Evolutionary conservation across 2,329 filamentous ascomycete species (phyloP).

Genomic region (Hypomyces perniciosus): DNA sequence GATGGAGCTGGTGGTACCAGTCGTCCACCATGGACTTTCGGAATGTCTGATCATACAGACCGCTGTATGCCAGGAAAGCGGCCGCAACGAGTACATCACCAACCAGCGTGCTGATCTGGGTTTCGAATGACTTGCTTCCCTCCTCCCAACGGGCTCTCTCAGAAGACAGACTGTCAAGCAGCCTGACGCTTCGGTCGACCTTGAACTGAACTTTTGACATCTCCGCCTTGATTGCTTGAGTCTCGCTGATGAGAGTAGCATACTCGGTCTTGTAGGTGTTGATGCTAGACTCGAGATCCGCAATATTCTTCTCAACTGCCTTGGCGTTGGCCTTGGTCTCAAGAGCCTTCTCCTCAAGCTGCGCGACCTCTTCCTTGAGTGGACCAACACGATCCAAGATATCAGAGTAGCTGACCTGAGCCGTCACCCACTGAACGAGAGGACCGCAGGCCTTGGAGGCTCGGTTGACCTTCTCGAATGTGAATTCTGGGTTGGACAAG

Average conservation of each 20-base stretch:
- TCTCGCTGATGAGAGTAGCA: slow-evolving; percentile 91
- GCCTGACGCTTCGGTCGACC: slow-evolving; percentile 89
- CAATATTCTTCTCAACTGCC: slow-evolving; percentile 83
- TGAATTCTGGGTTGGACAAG: slow-evolving; percentile 89
- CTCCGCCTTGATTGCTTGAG: slow-evolving; percentile 92
- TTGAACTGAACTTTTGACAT: slow-evolving; percentile 97
- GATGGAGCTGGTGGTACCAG: slow-evolving; percentile 86
- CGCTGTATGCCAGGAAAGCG: slow-evolving; percentile 93
- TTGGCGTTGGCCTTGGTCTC: slow-evolving; percentile 91
- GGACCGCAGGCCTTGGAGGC: slow-evolving; percentile 96
- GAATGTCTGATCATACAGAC: slow-evolving; percentile 97
- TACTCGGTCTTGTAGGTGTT: slow-evolving; percentile 95
- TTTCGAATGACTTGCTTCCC: slow-evolving; percentile 96
- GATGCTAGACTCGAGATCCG: slow-evolving; percentile 80
- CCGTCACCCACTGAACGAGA: slow-evolving; percentile 92
- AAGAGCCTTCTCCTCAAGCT: slow-evolving; percentile 81
- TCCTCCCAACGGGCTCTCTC: slow-evolving; percentile 93
- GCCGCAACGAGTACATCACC: slow-evolving; percentile 95
- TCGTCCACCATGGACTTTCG: slow-evolving; percentile 97
- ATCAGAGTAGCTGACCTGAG: slow-evolving; percentile 96
- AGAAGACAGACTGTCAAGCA: slow-evolving; percentile 91
- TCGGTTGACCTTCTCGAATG: slow-evolving; percentile 90
- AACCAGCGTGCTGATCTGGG: slow-evolving; percentile 92
- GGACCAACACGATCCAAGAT: slow-evolving; percentile 93
- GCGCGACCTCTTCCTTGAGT: slow-evolving; percentile 78